Base-by-base conservation (phyloP, 768 basidiomycete species). In the Boletus subcaerulescens region DNA sequence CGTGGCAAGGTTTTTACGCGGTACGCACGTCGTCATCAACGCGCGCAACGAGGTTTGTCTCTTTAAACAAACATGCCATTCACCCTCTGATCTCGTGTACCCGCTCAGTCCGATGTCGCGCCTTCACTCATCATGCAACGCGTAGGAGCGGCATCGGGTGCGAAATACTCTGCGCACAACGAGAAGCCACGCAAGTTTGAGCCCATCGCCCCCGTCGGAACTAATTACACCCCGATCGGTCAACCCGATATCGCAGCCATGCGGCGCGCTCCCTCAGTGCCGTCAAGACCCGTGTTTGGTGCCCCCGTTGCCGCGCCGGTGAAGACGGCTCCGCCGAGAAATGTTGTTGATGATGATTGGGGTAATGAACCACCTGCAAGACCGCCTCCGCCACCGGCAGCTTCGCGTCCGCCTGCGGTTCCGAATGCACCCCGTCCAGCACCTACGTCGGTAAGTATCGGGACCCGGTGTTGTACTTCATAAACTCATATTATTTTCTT, bases 81-180 rank as follows among this genome's bases (percentile, higher is more conserved):
- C 15, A 20, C n/a, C 15, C 12, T 48, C 44, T 29, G 48, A 52
- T 53, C 46, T 10, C 26, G 31, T 11, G 31, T 11, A 9, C 31
- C 5, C 33, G 13, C 26, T 6, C 60, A 93, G 89, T 79, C 79
- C 47, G 96, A 98, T 73, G 90, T 98, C 20, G 72, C 83, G 0
- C 89, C 94, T 0, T 74, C 77, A 0, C 68, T 89, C 48, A 91
- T 98, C 71, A 91, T 91, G 84, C 83, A 84, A 54, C 84, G 89
- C 42, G 84, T 96, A n/a, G 86, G 87, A 75, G 85, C 87, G 17
- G 87, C 92, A 11, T 93, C 91, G 13, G 93, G 93, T n/a, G 84
- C 92, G 0, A 91, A 84, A 63, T 98, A 98, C 71, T 88, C 90
- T 4, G 77, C 83, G 1, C 93, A 94, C 63, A 86, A 87, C 46